A percentile compares a stretch with the other conserved stretches of the same genome.
phyloP scores from a whole-genome alignment of 805 yeast genomes.

The Sugiyamaella smithiae region DNA sequence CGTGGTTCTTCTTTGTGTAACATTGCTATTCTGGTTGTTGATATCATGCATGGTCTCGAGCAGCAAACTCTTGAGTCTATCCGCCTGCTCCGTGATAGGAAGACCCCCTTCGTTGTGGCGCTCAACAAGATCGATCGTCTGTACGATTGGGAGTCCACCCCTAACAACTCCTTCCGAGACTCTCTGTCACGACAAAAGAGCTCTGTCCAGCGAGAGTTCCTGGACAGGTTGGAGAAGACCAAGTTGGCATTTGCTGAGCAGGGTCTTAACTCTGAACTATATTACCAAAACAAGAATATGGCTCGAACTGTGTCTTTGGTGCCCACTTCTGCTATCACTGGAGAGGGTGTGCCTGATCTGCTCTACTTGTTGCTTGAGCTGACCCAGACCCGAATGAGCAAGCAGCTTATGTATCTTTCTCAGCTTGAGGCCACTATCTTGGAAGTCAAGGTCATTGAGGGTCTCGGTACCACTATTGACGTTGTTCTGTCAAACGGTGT shows the following conservation, averaged over 20 bases:
- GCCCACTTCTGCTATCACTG: conserved; percentile 98
- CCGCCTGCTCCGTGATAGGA: conserved; percentile 86
- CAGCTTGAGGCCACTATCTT: conserved; percentile 93
- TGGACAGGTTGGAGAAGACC: conserved; percentile 78
- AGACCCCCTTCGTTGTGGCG: conserved; percentile 97
- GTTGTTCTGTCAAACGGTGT: conserved; percentile 97
- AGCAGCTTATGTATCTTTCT: conserved; percentile 93
- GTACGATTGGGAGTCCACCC: conserved; percentile 87
- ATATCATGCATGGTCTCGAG: conserved; percentile 98
- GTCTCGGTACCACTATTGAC: conserved; percentile 98
- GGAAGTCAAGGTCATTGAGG: conserved; percentile 97
- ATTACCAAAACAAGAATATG: conserved; percentile 91
- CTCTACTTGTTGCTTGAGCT: conserved; percentile 91
- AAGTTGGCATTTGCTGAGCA: conserved; percentile 94
- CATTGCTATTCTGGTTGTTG: conserved; percentile 97
- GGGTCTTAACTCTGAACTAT: conserved; percentile 95
- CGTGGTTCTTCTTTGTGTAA: conserved; percentile 99
- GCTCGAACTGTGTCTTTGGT: conserved; percentile 92
- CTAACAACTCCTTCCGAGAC: conserved; percentile 95
- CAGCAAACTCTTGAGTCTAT: conserved; percentile 96
- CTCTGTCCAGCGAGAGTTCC: conserved; percentile 89
- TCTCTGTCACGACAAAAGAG: conserved; percentile 77
- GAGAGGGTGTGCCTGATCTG: conserved; percentile 99
- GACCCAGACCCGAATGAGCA: conserved; percentile 98
- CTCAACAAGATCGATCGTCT: conserved; percentile 96